phyloP scores from a whole-genome alignment of 768 basidiomycete genomes.

The Lactifluus pinguis region DNA sequence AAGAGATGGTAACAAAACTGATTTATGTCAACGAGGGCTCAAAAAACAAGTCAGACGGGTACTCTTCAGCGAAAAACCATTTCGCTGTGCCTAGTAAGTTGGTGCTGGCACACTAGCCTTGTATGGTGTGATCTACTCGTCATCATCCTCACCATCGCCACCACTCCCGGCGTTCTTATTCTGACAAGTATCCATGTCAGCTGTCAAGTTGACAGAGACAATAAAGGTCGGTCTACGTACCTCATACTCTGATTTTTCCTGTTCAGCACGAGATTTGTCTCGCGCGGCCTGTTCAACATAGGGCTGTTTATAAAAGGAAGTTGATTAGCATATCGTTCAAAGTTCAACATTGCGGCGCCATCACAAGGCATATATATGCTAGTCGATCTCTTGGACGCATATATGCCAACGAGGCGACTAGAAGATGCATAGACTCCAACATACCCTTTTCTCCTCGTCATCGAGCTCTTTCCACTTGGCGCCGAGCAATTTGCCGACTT shows the following conservation, averaged over 20 bases:
- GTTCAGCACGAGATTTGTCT: slow-evolving; percentile 83
- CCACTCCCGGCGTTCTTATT: slow-evolving; percentile 33
- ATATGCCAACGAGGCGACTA: slow-evolving; percentile 1
- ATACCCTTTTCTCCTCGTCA: slow-evolving; percentile 85
- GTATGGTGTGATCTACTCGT: slow-evolving; percentile 27
- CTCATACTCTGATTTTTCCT: slow-evolving; percentile 52
- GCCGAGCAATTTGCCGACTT: slow-evolving; percentile 91
- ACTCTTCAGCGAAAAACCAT: slow-evolving; percentile 2
- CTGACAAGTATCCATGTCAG: slow-evolving; percentile 16
- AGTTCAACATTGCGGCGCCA: background rate
- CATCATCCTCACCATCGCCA: slow-evolving; percentile 38
- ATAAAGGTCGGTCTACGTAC: slow-evolving; percentile 25
- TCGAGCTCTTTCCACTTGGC: slow-evolving; percentile 95
- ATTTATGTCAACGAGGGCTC: slow-evolving; percentile 9
- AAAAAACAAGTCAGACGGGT: slow-evolving; percentile 9
- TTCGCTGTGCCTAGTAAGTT: background rate
- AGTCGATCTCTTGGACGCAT: background rate
- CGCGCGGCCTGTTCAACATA: slow-evolving; percentile 79
- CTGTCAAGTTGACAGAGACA: background rate
- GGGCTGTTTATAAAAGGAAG: slow-evolving; percentile 41
- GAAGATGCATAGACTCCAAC: slow-evolving; percentile 6
- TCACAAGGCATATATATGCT: background rate
- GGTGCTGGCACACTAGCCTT: slow-evolving; percentile 2
- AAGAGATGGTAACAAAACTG: background rate
- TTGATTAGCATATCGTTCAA: background rate